Evolutionary conservation across 192 early-diverging fungal species (phyloP).

Genomic region (Phlyctochytrium bullatum): DNA sequence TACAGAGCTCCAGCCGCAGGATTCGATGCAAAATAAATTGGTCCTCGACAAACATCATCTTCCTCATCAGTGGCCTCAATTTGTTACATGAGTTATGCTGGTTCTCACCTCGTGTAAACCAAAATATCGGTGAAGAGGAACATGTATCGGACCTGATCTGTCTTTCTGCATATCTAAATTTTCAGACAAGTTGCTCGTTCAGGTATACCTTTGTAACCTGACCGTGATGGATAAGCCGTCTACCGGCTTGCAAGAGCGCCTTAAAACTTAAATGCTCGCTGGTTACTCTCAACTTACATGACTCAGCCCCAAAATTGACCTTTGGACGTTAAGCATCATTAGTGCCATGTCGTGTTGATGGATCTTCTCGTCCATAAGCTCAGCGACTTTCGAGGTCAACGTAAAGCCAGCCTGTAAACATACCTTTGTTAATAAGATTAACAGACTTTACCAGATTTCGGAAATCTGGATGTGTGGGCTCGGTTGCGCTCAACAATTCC

Average conservation of each 20-base stretch:
- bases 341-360: conserved; percentile 74
- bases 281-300: conserved; percentile 21
- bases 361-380: conserved; percentile 77
- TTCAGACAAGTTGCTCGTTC: background rate
- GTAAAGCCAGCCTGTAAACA: too few species aligned
- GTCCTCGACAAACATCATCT: conserved; percentile 35
- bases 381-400: conserved; percentile 65
- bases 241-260: conserved; percentile 66
- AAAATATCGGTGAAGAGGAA: conserved; percentile 79
- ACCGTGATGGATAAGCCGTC: conserved; percentile 64
- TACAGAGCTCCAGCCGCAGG: conserved; percentile 59
- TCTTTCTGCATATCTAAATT: conserved; percentile 66
- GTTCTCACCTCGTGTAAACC: conserved; percentile 51
- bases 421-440: conserved; percentile 58
- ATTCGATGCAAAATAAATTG: conserved; percentile 70
- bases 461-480: conserved; percentile 71
- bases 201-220: conserved; percentile 52
- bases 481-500: conserved; percentile 57
- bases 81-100: background rate
- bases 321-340: conserved; percentile 69
- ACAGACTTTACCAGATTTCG: conserved; percentile 63
- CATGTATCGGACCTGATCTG: conserved; percentile 67
- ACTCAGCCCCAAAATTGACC: conserved; percentile 57
- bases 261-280: conserved; percentile 14
- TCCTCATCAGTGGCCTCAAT: background rate